Evolutionary conservation across 164 flowering plant genomes (phyloP).

Genomic region (Buxus sempervirens): DNA sequence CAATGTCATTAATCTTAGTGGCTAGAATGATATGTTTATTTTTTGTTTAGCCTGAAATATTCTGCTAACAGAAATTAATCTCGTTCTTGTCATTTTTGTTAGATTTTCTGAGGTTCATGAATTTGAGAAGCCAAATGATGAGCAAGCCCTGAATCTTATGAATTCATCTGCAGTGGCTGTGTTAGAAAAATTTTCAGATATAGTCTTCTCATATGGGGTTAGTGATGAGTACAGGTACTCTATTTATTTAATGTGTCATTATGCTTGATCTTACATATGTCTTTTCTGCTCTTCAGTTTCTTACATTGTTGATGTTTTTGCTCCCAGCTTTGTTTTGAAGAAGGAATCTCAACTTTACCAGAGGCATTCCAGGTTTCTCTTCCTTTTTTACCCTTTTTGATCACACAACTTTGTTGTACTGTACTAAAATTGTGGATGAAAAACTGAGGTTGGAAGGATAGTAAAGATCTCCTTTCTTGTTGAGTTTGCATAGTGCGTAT

Average conservation of each 20-base stretch:
- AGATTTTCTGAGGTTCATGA: constrained; percentile 79
- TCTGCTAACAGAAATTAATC: background rate
- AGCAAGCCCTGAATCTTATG: constrained; percentile 75
- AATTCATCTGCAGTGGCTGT: constrained; percentile 79
- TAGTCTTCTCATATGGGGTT: constrained; percentile 78
- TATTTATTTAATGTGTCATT: background rate
- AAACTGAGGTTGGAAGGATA: background rate
- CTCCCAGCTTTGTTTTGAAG: constrained; percentile 75
- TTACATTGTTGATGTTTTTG: constrained; percentile 8
- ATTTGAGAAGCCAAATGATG: constrained; percentile 89
- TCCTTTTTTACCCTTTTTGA: background rate
- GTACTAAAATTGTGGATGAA: background rate
- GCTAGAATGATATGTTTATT: background rate
- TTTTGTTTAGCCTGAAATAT: background rate
- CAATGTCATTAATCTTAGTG: background rate
- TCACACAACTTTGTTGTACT: background rate
- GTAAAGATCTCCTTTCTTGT: background rate
- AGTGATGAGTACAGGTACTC: constrained; percentile 91
- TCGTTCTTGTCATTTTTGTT: constrained; percentile 16
- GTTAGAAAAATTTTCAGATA: constrained; percentile 62
- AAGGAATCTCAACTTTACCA: constrained; percentile 48
- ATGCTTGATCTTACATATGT: background rate
- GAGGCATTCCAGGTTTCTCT: constrained; percentile 59
- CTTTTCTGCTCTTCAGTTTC: constrained; percentile 4
- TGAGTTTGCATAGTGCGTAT: background rate